Evolutionary conservation across 2,329 filamentous ascomycete genomes (phyloP), one percentile per base, ranked within the genome.

Genomic region (Chrysoporthe puriensis): DNA sequence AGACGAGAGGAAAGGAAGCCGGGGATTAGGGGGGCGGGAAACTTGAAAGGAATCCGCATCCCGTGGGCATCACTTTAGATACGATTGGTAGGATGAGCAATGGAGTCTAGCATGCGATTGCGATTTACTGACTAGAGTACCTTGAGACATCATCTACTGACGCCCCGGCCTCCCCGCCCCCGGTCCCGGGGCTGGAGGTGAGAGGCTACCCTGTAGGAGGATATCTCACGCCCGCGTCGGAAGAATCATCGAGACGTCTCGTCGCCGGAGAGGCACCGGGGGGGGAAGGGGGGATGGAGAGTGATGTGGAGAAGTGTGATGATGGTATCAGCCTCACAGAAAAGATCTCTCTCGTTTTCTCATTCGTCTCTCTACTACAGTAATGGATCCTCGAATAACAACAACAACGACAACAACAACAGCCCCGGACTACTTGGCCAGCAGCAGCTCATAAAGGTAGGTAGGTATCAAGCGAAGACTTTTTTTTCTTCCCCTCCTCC

Each of bases 371-470:
- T 52, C 21, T 52, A 21, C 26, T 54, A 54, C 26, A 54, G 66
- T 61, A 48, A 62, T 56, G 14, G n/a, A 26, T 11, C 36, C 59
- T 34, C 64, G 21, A 62, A 57, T 52, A 64, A 46, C 26, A 67
- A 60, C 54, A 34, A 42, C 46, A 67, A 46, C 26, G n/a, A 59
- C 36, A 59, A 42, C 57, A 11, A 42, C 36, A 43, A 59, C 36
- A 42, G 57, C n/a, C 52, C 56, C 21, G 32, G 59, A 43, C 63
- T 66, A 46, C 59, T 48, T 61, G 46, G 63, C 66, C 66, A 68
- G 66, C 62, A 67, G 66, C 66, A 66, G 66, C 66, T 63, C 61
- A 18, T 63, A 68, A 62, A 57, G 48, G 44, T 26, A 26, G 63
- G 64, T 62, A 62, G 57, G 64, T 57, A 42, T 64, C 52, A 34